A percentile compares a stretch with the other conserved stretches of the same genome.
phyloP scores from a whole-genome alignment of 192 early-diverging fungal genomes.

The Entomortierella lignicola region DNA sequence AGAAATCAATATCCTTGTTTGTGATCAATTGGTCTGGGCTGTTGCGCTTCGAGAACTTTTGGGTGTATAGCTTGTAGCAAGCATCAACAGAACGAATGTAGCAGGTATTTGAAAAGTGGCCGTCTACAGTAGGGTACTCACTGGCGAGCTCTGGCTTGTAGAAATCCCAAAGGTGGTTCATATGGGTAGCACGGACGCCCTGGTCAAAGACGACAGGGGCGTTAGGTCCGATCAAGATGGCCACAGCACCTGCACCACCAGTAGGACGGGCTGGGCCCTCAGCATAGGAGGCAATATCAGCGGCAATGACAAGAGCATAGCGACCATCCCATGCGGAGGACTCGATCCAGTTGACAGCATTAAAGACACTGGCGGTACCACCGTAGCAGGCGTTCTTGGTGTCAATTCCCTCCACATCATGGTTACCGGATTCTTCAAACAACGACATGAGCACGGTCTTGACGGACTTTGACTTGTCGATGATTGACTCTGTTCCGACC shows the following conservation, averaged over 20 bases:
- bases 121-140: slow-evolving; percentile 98
- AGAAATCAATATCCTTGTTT: slow-evolving; percentile 75
- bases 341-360: slow-evolving; percentile 97
- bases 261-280: slow-evolving; percentile 92
- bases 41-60: slow-evolving; percentile 59
- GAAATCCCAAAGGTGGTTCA: slow-evolving; percentile 98
- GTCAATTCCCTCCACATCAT: slow-evolving; percentile 95
- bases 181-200: slow-evolving; percentile 87
- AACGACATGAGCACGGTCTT: slow-evolving; percentile 97
- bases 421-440: slow-evolving; percentile 91
- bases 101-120: slow-evolving; percentile 91
- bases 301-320: slow-evolving; percentile 88
- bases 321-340: slow-evolving; percentile 95
- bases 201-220: slow-evolving; percentile 95
- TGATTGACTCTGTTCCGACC: slow-evolving; percentile 98
- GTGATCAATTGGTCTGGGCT: slow-evolving; percentile 56
- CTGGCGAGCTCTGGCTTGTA: slow-evolving; percentile 98
- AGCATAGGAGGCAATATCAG: slow-evolving; percentile 97
- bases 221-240: slow-evolving; percentile 92
- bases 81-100: slow-evolving; percentile 92
- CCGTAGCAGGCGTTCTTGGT: slow-evolving; percentile 99
- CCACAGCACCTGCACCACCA: slow-evolving; percentile 92
- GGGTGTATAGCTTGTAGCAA: slow-evolving; percentile 87
- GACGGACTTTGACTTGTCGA: slow-evolving; percentile 99
- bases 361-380: slow-evolving; percentile 96